phyloP scores from a whole-genome alignment of 371 early-diverging fungal species.

The Syncephalastrum sp. region DNA sequence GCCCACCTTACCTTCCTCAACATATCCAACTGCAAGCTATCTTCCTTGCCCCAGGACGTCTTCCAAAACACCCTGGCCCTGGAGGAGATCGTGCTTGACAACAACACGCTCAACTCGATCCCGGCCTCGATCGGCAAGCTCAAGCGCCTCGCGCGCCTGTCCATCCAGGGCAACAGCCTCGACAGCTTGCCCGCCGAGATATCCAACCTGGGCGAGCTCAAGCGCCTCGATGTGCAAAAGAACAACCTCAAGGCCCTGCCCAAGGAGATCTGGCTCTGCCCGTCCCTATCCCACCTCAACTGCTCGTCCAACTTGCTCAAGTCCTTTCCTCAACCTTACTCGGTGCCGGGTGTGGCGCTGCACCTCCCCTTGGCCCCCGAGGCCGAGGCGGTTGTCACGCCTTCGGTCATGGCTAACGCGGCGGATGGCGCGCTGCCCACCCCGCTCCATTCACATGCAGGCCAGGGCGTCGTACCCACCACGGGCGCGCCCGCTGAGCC shows the following conservation, averaged over 20 bases:
- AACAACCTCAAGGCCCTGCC: conserved; percentile 76
- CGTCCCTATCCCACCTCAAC: conserved; percentile 60
- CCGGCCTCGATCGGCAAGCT: conserved; percentile 69
- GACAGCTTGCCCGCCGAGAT: conserved; percentile 42
- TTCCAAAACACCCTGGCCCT: conserved; percentile 61
- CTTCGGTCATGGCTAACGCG: conserved; percentile 13
- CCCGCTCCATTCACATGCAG: conserved; percentile 25
- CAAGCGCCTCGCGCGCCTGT: conserved; percentile 53
- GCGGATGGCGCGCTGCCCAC: conserved; percentile 15
- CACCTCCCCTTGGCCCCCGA: conserved; percentile 25
- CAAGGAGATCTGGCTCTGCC: conserved; percentile 81
- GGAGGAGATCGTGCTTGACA: conserved; percentile 67
- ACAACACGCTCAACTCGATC: conserved; percentile 73
- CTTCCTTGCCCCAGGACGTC: conserved; percentile 65
- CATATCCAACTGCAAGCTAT: conserved; percentile 73
- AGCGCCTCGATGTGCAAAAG: conserved; percentile 34
- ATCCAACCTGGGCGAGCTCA: conserved; percentile 30
- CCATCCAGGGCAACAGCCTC: conserved; percentile 60
- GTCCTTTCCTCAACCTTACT: conserved; percentile 34
- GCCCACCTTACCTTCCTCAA: conserved; percentile 53
- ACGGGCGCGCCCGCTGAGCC: not conserved
- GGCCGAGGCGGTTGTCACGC: conserved; percentile 25
- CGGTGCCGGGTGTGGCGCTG: conserved; percentile 28
- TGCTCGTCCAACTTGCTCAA: conserved; percentile 73
- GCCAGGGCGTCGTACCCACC: conserved; percentile 27